phyloP scores from a whole-genome alignment of 2,329 filamentous ascomycete species.

The Penicillium aurantiogriseum region DNA sequence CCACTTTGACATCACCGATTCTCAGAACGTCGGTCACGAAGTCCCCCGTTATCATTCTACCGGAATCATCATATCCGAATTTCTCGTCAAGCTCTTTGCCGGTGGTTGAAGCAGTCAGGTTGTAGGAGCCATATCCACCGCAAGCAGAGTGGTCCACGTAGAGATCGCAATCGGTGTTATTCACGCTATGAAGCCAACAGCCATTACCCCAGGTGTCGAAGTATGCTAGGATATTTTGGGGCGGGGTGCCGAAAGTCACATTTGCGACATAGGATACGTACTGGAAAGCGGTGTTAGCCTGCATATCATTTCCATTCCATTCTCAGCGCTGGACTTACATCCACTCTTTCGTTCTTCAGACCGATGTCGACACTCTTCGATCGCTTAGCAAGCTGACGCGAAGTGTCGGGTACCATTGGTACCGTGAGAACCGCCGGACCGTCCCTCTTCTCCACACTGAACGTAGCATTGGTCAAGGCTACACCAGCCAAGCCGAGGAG shows the following conservation, averaged over 20 bases:
- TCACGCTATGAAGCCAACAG: background rate
- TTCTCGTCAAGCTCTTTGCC: background rate
- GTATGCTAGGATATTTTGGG: background rate
- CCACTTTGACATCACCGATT: background rate
- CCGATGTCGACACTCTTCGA: background rate
- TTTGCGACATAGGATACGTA: background rate
- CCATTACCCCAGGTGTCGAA: background rate
- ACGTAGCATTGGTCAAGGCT: background rate
- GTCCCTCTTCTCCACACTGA: background rate
- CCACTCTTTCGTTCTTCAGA: background rate
- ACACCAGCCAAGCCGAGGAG: background rate
- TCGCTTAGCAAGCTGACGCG: background rate
- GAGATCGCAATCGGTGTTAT: background rate
- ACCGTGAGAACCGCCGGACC: background rate
- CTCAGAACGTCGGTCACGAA: background rate
- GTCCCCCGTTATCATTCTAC: background rate
- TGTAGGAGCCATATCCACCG: background rate
- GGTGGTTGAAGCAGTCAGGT: background rate
- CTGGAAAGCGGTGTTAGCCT: background rate
- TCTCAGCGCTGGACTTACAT: background rate
- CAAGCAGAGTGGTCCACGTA: background rate
- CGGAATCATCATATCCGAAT: background rate
- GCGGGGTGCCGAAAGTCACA: background rate
- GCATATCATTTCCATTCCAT: background rate
- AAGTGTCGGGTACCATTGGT: background rate